Base-by-base conservation (phyloP, 805 yeast genomes). In the Schwanniomyces vanrijiae region DNA sequence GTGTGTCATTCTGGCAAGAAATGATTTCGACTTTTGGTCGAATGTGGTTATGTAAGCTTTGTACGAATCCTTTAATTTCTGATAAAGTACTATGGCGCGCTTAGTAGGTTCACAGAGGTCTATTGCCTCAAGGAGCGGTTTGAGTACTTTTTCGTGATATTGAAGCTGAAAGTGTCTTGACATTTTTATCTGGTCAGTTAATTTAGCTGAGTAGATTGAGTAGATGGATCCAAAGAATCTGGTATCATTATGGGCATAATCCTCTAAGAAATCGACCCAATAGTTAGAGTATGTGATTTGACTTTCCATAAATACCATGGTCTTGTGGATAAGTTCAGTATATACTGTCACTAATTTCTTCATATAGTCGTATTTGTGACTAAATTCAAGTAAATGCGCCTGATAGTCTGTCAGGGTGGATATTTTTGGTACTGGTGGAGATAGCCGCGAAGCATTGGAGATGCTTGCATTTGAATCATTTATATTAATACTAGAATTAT, bases 231-330 rank as follows among this genome's bases (percentile, higher is more conserved):
- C 42, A 22, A 50, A 42, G 26, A 40, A 47, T 13, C 40, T 16
- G 19, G 18, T 34, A 26, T 44, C 40, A 11, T 33, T 38, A 21
- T 37, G 33, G 6, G 40, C 5, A 13, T 22, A 20, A 6, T 42
- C 46, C 13, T 47, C 37, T 24, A 47, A 44, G n/a, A 45, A 42
- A n/a, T 37, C 25, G 16, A 40, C 42, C 54, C 54, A 50, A n/a
- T 33, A 20, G 10, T 43, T 40, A 4, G 51, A 44, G 38, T 45
- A 50, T 5, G 11, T 25, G 10, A 35, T 21, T 19, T 43, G 48
- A 13, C 14, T 20, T 19, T 43, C 38, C 37, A 44, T 44, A 24
- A 48, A 48, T 10, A 40, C 19, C 6, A 42, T 26, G n/a, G n/a
- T 18, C 22, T 9, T 37, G 22, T 31, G 37, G 14, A 13, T 44